These are phyloP conservation scores for Hypoxylon sp. DNA, from an alignment of 2,329 filamentous ascomycete genomes.

Conservation along the genomic window DNA sequence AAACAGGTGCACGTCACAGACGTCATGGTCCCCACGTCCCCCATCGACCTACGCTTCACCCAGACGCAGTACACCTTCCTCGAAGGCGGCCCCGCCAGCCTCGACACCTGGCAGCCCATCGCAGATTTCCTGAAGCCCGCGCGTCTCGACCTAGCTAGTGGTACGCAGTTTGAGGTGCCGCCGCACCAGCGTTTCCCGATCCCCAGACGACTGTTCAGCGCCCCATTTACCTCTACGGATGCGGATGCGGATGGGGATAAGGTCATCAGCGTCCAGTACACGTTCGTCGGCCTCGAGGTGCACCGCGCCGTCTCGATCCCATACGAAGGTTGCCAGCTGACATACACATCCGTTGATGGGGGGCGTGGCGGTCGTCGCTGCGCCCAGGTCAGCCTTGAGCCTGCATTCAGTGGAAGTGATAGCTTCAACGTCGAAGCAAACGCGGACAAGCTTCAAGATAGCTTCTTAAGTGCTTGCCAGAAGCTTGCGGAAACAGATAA, in stretches of 20 bases:
- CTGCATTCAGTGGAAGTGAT: slow-evolving; percentile 24
- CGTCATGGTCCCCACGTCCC: slow-evolving; percentile 59
- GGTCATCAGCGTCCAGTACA: slow-evolving; percentile 50
- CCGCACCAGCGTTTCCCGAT: slow-evolving; percentile 49
- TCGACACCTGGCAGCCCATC: slow-evolving; percentile 52
- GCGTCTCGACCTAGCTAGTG: slow-evolving; percentile 58
- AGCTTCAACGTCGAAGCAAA: background rate
- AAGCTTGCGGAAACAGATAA: slow-evolving; percentile 31
- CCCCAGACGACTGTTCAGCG: slow-evolving; percentile 45
- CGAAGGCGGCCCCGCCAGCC: slow-evolving; percentile 40
- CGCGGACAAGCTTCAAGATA: slow-evolving; percentile 18
- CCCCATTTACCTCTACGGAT: background rate
- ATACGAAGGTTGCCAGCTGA: slow-evolving; percentile 59
- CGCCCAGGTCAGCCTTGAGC: slow-evolving; percentile 62
- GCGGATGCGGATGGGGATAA: slow-evolving; percentile 6
- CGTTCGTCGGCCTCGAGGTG: slow-evolving; percentile 65
- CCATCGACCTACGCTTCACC: slow-evolving; percentile 62
- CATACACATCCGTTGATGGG: slow-evolving; percentile 65
- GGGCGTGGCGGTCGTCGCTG: slow-evolving; percentile 63
- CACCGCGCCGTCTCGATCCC: slow-evolving; percentile 59
- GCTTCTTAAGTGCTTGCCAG: slow-evolving; percentile 41
- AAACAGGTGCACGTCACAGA: slow-evolving; percentile 55
- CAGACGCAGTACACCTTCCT: slow-evolving; percentile 54
- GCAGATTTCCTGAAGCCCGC: slow-evolving; percentile 59
- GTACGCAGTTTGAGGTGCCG: slow-evolving; percentile 56